These are phyloP conservation scores for Euphorbia schlechtendalii DNA, from an alignment of 441 rosid genomes.

Conservation along the genomic window DNA sequence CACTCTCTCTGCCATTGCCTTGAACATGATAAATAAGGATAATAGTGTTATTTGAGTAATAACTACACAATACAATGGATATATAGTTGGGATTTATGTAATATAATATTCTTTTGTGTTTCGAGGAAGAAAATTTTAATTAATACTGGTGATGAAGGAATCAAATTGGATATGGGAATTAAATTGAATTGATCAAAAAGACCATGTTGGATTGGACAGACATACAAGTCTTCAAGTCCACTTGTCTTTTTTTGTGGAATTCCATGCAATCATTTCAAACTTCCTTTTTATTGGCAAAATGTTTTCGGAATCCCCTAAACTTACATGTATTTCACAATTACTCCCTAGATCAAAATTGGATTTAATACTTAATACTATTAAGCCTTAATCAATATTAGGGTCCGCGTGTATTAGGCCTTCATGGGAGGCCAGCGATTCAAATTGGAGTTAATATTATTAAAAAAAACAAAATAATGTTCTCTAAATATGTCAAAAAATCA, in stretches of 20 bases:
- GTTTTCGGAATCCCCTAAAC: not conserved
- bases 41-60: not conserved
- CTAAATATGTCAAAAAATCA: too few relatives aligned
- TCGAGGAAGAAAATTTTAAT: not conserved
- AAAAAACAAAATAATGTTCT: too few relatives aligned
- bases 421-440: too few relatives aligned
- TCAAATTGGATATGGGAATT: not conserved
- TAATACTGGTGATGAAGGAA: not conserved
- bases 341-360: not conserved
- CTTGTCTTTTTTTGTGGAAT: constrained; percentile 12
- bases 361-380: too few relatives aligned
- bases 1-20: constrained; percentile 32
- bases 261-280: not conserved
- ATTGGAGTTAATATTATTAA: too few relatives aligned
- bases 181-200: not conserved
- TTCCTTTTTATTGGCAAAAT: too few relatives aligned
- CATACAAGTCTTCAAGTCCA: constrained; percentile 2
- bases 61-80: not conserved
- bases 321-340: not conserved
- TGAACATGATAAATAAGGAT: constrained; percentile 19
- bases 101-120: not conserved
- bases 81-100: not conserved
- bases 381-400: too few relatives aligned
- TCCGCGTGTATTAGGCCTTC: too few relatives aligned
- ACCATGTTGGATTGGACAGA: not conserved